Evolutionary conservation across 306 rosid species (phyloP), one percentile per base, ranked within the genome.

Genomic region (Urtica urens): DNA sequence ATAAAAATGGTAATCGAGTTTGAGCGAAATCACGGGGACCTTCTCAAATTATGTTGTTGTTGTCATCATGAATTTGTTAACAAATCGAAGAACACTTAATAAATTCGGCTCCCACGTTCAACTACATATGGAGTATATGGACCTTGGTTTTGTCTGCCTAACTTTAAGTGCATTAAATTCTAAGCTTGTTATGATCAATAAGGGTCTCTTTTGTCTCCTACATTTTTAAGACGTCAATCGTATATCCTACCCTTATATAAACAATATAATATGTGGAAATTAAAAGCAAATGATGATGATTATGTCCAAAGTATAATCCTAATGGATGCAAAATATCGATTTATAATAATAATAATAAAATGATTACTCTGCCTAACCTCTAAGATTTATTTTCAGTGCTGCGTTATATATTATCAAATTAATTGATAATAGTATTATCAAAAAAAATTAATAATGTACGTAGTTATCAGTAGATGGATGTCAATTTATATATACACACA

Each of bases 281-380:
- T 21, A 1, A 54, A 59, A 46, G 35, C 39, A 23, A 5, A 19
- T 23, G 23, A 17, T 15, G 37, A 48, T 53, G 53, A 57, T 57
- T 46, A 51, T 57, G 64, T 34, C 44, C 33, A 6, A 8, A 1
- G 15, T 11, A 18, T 30, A 50, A n/a, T n/a, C n/a, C n/a, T n/a
- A n/a, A 14, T 14, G 43, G 14, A 46, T 42, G 49, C 58, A n/a
- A n/a, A n/a, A n/a, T n/a, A n/a, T n/a, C n/a, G n/a, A n/a, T n/a
- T n/a, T n/a, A n/a, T n/a, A 42, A 35, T 23, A 44, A 21, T 15
- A 16, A 19, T 17, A 28, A 2, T 25, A 38, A 27, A 59, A 59
- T 30, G 26, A 66, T 66, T 30, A 12, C 13, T 23, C 13, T 24
- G 62, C 66, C 60, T 46, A 52, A 53, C 44, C 46, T 46, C 46